Percentiles rank a stretch among this genome's conserved stretches.
phyloP scores from a whole-genome alignment of 805 yeast species.

The Cyberlindnera euphorbiae region DNA sequence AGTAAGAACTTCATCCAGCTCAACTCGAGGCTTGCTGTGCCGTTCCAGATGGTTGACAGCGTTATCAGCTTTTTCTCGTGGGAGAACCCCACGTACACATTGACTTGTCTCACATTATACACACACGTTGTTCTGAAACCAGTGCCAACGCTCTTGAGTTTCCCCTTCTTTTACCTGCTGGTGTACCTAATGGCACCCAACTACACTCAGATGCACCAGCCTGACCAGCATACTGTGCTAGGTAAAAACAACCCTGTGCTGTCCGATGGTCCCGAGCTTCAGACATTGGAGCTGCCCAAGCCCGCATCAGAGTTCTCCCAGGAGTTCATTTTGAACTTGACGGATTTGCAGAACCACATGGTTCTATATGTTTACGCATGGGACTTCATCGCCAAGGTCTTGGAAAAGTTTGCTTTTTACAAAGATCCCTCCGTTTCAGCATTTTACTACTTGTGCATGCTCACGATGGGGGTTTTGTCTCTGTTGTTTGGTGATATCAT shows the following conservation, averaged over 20 bases:
- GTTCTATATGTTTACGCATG: conserved; percentile 54
- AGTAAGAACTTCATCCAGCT: conserved; percentile 60
- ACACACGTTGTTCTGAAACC: conserved; percentile 61
- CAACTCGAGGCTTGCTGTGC: conserved; percentile 56
- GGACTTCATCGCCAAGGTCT: conserved; percentile 47
- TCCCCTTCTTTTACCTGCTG: conserved; percentile 53
- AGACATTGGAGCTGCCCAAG: conserved; percentile 24
- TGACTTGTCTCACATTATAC: conserved; percentile 47
- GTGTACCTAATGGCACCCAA: conserved; percentile 64
- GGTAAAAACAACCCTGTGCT: conserved; percentile 39
- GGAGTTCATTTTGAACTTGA: conserved; percentile 72
- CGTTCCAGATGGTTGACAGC: conserved; percentile 58
- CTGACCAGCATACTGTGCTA: conserved; percentile 37
- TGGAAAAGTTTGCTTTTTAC: conserved; percentile 58
- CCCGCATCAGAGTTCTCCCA: conserved; percentile 77
- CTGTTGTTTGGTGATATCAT: conserved; percentile 27
- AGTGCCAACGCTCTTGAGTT: conserved; percentile 38
- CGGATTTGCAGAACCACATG: conserved; percentile 84
- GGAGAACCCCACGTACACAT: conserved; percentile 57
- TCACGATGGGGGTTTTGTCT: conserved; percentile 30
- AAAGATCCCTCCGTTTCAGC: conserved; percentile 56
- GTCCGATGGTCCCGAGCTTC: conserved; percentile 38
- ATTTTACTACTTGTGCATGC: conserved; percentile 39
- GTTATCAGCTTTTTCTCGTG: conserved; percentile 54
- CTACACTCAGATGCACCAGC: conserved; percentile 57